Evolutionary conservation across 495 filamentous ascomycete genomes (phyloP), one percentile per base, ranked within the genome.

Genomic region (Talaromyces nanjingensis): DNA sequence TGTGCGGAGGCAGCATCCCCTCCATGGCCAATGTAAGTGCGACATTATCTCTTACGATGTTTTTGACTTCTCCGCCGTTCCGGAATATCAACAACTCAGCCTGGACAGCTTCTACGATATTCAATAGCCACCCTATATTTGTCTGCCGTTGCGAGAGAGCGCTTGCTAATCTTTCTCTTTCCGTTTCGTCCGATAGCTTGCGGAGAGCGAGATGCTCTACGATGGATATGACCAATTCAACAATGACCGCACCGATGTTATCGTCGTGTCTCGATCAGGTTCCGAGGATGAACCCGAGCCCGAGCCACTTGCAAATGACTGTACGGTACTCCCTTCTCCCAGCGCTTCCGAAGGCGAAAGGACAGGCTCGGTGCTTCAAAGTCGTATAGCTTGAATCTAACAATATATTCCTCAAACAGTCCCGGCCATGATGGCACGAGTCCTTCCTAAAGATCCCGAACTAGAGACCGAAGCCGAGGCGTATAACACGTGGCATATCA

Each of bases 401-500:
- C 61, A 53, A 45, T 16, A 11, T 9, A 20, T 18, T 37, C 29
- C 11, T n/a, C 42, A 4, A 24, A 63, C 73, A 96, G 91, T 83
- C 74, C 89, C 91, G 56, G 90, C 89, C 59, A 97, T 97, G 88
- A 90, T 87, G 78, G 86, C 87, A 57, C 79, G 83, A 61, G 80
- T 94, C 63, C 84, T 97, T 27, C 80, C 85, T 53, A 86, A 91
- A 69, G 84, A 89, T 57, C 81, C 84, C 34, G 89, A 92, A 64
- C 77, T 96, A 37, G 92, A 96, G 71, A 84, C 77, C 16, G 81
- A 84, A 70, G 79, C 80, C 22, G 92, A 97, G 70, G 78, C 80
- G 7, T 74, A 86, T 65, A 73, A 89, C 70, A 94, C 91, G 66
- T 99, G 94, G 94, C 82, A 89, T 34, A 90, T 99, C 53, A 81